Percentiles rank a stretch among this genome's conserved stretches.
Evolutionary conservation across 495 filamentous ascomycete genomes (phyloP).

Genomic region (Neurospora sp.): DNA sequence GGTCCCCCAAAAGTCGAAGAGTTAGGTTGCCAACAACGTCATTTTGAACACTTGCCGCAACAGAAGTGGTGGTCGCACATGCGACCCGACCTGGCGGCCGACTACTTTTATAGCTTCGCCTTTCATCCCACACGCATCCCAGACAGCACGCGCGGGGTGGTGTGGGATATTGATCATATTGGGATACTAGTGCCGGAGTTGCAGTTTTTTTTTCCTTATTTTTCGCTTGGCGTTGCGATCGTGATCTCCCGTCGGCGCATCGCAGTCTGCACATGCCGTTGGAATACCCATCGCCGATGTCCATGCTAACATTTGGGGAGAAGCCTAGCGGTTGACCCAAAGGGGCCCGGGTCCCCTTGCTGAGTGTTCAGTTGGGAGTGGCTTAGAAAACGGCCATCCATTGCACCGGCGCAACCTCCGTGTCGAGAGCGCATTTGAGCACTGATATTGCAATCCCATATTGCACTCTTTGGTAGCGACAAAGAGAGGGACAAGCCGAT

Average conservation of each 20-base stretch:
- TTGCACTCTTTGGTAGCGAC: background rate
- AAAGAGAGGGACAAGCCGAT: background rate
- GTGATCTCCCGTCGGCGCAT: background rate
- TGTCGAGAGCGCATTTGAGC: background rate
- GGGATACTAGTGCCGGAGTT: background rate
- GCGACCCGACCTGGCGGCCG: background rate
- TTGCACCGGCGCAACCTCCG: background rate
- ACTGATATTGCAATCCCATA: background rate
- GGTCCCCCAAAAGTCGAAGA: background rate
- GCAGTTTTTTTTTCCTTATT: background rate
- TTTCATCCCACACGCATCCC: background rate
- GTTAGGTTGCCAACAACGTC: background rate
- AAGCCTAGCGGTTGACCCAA: background rate
- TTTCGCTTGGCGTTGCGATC: background rate
- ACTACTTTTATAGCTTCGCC: background rate
- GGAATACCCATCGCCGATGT: background rate
- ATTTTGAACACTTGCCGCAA: background rate
- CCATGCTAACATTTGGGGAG: background rate
- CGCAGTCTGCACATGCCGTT: background rate
- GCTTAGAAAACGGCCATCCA: background rate
- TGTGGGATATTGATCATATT: background rate
- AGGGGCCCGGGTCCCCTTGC: background rate
- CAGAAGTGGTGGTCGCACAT: background rate
- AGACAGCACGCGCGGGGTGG: background rate
- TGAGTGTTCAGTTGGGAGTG: background rate